Conservation (phyloP, 371 early-diverging fungal species). For the Syncephalastrum sp. region DNA sequence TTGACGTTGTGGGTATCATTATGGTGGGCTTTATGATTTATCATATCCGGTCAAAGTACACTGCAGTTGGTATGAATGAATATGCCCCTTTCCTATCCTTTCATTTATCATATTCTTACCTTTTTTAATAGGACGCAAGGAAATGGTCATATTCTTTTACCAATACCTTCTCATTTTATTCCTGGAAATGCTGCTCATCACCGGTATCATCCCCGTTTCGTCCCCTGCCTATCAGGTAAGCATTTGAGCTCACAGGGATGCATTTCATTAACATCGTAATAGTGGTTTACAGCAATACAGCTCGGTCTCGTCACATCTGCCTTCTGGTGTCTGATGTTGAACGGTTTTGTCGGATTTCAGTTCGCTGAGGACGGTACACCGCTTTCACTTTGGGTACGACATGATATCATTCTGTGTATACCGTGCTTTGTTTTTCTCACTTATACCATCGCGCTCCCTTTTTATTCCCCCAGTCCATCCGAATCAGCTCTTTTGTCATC, state of each 20-base stretch:
- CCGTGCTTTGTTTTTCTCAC: not conserved
- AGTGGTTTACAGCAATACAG: constrained; percentile 90
- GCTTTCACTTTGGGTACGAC: constrained; percentile 80
- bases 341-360: constrained; percentile 96
- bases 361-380: constrained; percentile 96
- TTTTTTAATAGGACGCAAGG: constrained; percentile 71
- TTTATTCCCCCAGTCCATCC: constrained; percentile 64
- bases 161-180: constrained; percentile 70
- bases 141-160: constrained; percentile 92
- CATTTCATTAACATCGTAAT: not conserved
- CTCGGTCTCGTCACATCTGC: constrained; percentile 80
- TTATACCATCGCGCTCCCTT: not conserved
- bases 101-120: not conserved
- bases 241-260: not conserved
- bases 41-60: constrained; percentile 89
- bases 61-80: constrained; percentile 78
- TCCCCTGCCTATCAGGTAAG: constrained; percentile 71
- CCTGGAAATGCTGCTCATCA: constrained; percentile 78
- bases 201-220: constrained; percentile 80
- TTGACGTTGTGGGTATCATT: constrained; percentile 79
- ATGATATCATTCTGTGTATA: constrained; percentile 3
- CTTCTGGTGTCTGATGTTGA: constrained; percentile 89
- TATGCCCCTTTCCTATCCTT: too few species aligned
- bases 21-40: constrained; percentile 93
- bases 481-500: constrained; percentile 78